These are phyloP conservation scores for Cryptococcus sp. DNA, from an alignment of 1,284 basidiomycete species.

Conservation along the genomic window DNA sequence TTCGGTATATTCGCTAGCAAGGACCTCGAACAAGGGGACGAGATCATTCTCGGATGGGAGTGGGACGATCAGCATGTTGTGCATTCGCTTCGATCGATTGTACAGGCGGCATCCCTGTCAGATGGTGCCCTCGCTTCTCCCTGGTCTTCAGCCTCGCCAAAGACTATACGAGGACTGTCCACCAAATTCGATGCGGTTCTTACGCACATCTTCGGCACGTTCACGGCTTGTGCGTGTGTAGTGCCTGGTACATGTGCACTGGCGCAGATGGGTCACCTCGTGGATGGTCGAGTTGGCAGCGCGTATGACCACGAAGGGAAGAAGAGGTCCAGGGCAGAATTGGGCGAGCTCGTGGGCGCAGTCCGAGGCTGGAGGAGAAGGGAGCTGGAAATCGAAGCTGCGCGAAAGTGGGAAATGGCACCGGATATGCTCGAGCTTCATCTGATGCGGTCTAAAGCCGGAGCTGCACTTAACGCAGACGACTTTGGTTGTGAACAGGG, in stretches of 20 bases:
- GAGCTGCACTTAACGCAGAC: too few relatives aligned
- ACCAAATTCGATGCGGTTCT: constrained; percentile 69
- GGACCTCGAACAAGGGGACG: constrained; percentile 77
- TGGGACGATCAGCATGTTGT: constrained; percentile 93
- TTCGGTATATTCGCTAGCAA: constrained; percentile 83
- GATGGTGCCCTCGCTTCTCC: constrained; percentile 36
- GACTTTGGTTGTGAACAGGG: constrained; percentile 42
- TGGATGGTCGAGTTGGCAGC: constrained; percentile 40
- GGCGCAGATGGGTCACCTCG: constrained; percentile 66
- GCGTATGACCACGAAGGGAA: constrained; percentile 16
- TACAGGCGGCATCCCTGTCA: constrained; percentile 27
- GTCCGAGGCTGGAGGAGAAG: constrained; percentile 64
- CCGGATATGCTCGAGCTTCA: background rate
- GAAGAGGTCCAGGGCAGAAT: constrained; percentile 52
- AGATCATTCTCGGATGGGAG: constrained; percentile 91
- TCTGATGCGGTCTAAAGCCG: background rate
- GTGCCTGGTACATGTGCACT: constrained; percentile 67
- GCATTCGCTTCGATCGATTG: constrained; percentile 62
- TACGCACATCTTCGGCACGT: constrained; percentile 70
- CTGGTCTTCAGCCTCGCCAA: constrained; percentile 16
- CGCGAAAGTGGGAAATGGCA: constrained; percentile 28
- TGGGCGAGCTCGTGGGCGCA: constrained; percentile 70
- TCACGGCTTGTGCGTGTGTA: constrained; percentile 76
- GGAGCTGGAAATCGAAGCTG: constrained; percentile 42
- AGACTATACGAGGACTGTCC: constrained; percentile 50